phyloP scores from a whole-genome alignment of 495 filamentous ascomycete species.

The Delitschia confertaspora region DNA sequence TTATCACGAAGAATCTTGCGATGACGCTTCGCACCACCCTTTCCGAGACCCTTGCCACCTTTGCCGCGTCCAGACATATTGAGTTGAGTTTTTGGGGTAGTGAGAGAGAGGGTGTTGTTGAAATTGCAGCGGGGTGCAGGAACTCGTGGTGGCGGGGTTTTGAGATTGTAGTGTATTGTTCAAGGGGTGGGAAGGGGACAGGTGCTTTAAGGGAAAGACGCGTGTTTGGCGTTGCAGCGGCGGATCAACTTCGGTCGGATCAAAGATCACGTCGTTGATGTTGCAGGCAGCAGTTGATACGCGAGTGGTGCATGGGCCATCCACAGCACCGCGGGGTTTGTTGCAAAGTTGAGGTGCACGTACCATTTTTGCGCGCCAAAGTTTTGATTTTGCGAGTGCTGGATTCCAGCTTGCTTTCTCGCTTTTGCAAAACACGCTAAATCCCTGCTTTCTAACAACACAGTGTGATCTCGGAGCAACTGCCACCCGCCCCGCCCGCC shows the following conservation, averaged over 20 bases:
- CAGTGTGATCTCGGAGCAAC: conserved; percentile 16
- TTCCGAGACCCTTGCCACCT: conserved; percentile 44
- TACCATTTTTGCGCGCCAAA: conserved; percentile 4
- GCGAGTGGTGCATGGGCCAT: conserved; percentile 1
- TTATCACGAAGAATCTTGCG: conserved; percentile 45
- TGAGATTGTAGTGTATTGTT: conserved; percentile 4
- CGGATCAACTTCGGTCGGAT: background rate
- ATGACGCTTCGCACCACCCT: conserved; percentile 60
- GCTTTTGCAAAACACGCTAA: conserved; percentile 11
- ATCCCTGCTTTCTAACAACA: conserved; percentile 12
- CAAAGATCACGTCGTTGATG: background rate
- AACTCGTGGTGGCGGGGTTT: conserved; percentile 1
- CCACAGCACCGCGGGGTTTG: no score
- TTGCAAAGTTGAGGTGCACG: background rate
- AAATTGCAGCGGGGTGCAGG: conserved; percentile 5
- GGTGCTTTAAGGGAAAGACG: background rate
- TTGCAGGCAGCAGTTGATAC: background rate
- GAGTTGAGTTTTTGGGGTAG: conserved; percentile 30
- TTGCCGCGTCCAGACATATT: conserved; percentile 80
- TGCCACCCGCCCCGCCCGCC: conserved; percentile 17
- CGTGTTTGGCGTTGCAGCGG: background rate
- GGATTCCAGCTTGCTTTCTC: conserved; percentile 18
- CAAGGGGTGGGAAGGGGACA: conserved; percentile 2
- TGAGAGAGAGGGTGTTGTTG: conserved; percentile 9
- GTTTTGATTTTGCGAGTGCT: conserved; percentile 12